Percentiles rank a stretch among this genome's conserved stretches.
Evolutionary conservation across 1,284 basidiomycete species (phyloP).

Genomic region (Trametes versicolor): DNA sequence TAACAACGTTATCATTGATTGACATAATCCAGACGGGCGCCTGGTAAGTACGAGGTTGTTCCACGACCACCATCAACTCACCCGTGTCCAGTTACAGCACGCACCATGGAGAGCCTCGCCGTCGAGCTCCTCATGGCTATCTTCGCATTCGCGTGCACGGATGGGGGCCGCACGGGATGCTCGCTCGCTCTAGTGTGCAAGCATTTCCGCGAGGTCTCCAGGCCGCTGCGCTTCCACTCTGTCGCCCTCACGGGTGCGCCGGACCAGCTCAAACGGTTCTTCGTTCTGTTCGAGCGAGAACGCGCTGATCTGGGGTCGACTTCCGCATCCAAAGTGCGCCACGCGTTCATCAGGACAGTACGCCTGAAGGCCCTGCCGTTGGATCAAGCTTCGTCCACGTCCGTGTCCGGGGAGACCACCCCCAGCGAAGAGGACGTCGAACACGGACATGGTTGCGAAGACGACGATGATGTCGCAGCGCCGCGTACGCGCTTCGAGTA

Average conservation of each 20-base stretch:
- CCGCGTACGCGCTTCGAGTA: neutral
- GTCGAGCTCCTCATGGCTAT: constrained; percentile 1
- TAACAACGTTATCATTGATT: too few relatives aligned
- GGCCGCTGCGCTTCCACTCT: constrained; percentile 6
- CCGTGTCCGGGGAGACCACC: too few relatives aligned
- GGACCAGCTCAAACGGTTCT: neutral
- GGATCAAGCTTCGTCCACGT: too few relatives aligned
- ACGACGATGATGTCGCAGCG: neutral
- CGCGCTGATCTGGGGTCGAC: too few relatives aligned
- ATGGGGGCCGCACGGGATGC: constrained; percentile 9
- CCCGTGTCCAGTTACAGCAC: neutral
- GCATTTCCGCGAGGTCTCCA: neutral
- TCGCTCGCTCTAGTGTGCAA: constrained; percentile 7
- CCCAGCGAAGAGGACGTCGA: too few relatives aligned
- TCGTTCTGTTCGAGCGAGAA: neutral
- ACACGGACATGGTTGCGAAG: neutral
- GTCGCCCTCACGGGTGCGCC: constrained; percentile 1
- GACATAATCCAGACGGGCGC: neutral
- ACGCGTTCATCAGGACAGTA: too few relatives aligned
- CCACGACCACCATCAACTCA: neutral
- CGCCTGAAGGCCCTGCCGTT: too few relatives aligned
- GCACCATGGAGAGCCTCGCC: constrained; percentile 11
- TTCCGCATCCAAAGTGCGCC: neutral
- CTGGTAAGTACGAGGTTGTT: neutral
- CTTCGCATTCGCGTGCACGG: constrained; percentile 13